Conservation (phyloP, 2,329 filamentous ascomycete genomes). For the Stachybotrys elegans region DNA sequence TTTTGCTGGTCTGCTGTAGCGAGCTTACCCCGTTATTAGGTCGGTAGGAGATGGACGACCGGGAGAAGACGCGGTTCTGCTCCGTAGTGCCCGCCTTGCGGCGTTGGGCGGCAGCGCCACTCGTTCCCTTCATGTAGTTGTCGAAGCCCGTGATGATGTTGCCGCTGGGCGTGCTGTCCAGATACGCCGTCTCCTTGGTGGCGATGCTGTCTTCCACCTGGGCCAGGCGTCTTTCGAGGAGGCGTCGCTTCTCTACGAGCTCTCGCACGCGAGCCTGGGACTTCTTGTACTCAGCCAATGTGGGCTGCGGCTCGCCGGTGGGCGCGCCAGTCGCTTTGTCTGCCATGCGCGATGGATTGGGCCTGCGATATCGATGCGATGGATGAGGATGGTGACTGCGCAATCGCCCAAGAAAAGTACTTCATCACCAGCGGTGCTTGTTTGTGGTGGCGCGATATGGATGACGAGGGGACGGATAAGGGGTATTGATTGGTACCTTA, state of each 20-base stretch:
- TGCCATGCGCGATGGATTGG: conserved; percentile 28
- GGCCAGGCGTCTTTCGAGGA: conserved; percentile 31
- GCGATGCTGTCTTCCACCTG: conserved; percentile 73
- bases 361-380: too few species aligned
- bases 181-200: conserved; percentile 78
- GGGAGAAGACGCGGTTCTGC: conserved; percentile 68
- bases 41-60: conserved; percentile 59
- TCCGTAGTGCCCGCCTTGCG: conserved; percentile 62
- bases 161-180: conserved; percentile 82
- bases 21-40: conserved; percentile 30
- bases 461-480: too few species aligned
- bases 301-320: conserved; percentile 23
- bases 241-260: conserved; percentile 37
- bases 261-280: conserved; percentile 43
- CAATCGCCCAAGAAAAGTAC: too few species aligned
- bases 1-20: conserved; percentile 14
- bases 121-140: conserved; percentile 89
- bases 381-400: too few species aligned
- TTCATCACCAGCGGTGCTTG: too few species aligned
- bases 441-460: too few species aligned
- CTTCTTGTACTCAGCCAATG: conserved; percentile 44
- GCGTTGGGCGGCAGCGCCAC: conserved; percentile 57
- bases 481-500: too few species aligned
- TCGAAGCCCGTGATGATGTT: conserved; percentile 99
- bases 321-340: conserved; percentile 20